Conservation (phyloP, 306 rosid species). For the Rosa chinensis region DNA sequence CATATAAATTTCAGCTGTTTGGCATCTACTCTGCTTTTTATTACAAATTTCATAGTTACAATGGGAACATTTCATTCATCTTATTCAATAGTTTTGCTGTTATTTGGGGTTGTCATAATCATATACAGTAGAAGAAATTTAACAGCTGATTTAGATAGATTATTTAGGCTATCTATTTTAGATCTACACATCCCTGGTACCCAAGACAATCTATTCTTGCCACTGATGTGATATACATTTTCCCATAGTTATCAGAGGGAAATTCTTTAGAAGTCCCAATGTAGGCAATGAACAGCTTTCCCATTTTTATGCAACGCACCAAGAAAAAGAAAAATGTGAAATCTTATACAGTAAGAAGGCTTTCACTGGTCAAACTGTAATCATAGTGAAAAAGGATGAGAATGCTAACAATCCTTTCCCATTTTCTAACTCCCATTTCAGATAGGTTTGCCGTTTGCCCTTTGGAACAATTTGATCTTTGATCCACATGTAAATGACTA, state of each 20-base stretch:
- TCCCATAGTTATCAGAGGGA: too few species aligned
- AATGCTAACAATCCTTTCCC: background rate
- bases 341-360: background rate
- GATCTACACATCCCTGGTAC: too few species aligned
- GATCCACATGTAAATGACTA: constrained; percentile 68
- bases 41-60: too few species aligned
- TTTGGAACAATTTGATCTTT: constrained; percentile 73
- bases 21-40: background rate
- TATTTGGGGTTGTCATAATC: too few species aligned
- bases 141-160: too few species aligned
- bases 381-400: background rate
- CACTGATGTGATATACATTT: too few species aligned
- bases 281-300: background rate
- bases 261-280: background rate
- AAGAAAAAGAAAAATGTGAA: background rate
- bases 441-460: constrained; percentile 48
- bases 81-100: too few species aligned
- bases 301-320: background rate
- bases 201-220: too few species aligned
- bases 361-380: background rate
- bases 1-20: background rate
- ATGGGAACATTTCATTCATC: too few species aligned
- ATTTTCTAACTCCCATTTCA: constrained; percentile 33
- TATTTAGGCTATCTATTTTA: too few species aligned
- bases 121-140: too few species aligned